phyloP scores from a whole-genome alignment of 192 early-diverging fungal species.

The Backusella parvicylindrica region DNA sequence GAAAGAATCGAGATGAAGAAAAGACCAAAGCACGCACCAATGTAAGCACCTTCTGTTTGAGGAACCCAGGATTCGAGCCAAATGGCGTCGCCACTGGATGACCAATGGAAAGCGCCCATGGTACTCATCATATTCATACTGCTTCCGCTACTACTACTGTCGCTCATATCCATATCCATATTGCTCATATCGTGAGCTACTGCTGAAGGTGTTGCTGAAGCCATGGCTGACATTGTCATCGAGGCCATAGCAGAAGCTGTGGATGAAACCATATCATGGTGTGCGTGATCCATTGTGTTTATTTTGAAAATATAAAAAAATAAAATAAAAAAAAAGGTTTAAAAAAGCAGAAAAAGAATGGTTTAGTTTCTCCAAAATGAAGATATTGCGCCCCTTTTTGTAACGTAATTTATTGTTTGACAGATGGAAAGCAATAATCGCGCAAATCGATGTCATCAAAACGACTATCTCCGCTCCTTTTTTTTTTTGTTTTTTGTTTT shows the following conservation, averaged over 20 bases:
- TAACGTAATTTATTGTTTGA: background rate
- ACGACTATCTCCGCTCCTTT: background rate
- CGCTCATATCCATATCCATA: background rate
- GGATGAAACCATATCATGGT: conserved; percentile 1
- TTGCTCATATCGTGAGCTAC: background rate
- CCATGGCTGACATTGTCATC: background rate
- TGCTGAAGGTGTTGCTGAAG: background rate
- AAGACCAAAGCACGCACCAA: conserved; percentile 44
- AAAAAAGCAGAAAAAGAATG: background rate
- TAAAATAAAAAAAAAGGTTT: background rate
- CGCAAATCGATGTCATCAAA: conserved; percentile 7
- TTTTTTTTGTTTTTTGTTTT: too few species aligned
- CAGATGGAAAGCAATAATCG: conserved; percentile 15
- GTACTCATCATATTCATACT: background rate
- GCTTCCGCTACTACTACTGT: background rate
- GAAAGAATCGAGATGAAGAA: conserved; percentile 43
- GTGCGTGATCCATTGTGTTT: conserved; percentile 2
- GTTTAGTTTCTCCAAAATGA: background rate
- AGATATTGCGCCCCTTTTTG: background rate
- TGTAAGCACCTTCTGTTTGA: conserved; percentile 39
- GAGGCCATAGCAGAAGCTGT: background rate
- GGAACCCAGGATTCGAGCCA: conserved; percentile 43
- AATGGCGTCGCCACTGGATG: conserved; percentile 33
- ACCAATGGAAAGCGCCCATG: conserved; percentile 39
- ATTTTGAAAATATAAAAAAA: background rate